A percentile compares a stretch with the other conserved stretches of the same genome.
Conservation (phyloP, 768 basidiomycete species). For the Russula dissimulans region DNA sequence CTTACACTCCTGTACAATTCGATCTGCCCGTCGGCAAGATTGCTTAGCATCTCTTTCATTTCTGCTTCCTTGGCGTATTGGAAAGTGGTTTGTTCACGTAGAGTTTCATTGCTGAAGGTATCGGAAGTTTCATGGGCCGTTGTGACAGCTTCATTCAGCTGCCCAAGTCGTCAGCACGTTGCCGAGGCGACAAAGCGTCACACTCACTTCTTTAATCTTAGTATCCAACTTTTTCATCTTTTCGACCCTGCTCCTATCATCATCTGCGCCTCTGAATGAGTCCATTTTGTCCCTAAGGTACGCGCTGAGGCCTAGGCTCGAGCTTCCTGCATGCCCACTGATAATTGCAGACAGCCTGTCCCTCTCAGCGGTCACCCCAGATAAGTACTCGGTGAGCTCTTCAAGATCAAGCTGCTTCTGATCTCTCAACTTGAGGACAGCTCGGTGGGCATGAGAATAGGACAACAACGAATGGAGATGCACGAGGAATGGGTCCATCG, state of each 20-base stretch:
- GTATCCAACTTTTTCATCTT: constrained; percentile 86
- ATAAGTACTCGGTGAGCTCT: constrained; percentile 90
- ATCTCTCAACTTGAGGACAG: constrained; percentile 91
- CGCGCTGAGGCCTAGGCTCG: constrained; percentile 73
- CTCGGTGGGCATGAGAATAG: constrained; percentile 89
- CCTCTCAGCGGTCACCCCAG: constrained; percentile 85
- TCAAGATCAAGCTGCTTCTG: constrained; percentile 99
- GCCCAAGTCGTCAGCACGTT: not conserved
- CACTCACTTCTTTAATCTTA: constrained; percentile 87
- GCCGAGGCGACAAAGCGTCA: not conserved
- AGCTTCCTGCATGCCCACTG: constrained; percentile 79
- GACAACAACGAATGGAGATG: constrained; percentile 87
- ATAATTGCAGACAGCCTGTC: constrained; percentile 87
- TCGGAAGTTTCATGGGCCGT: constrained; percentile 93
- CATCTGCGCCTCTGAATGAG: constrained; percentile 83
- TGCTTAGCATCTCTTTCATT: constrained; percentile 92
- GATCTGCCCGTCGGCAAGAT: constrained; percentile 89
- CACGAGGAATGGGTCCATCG: constrained; percentile 82
- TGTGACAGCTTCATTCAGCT: constrained; percentile 96
- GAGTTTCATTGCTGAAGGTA: constrained; percentile 91
- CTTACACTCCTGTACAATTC: constrained; percentile 83
- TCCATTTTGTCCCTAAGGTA: constrained; percentile 93
- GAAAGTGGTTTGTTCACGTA: constrained; percentile 85
- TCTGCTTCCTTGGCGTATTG: constrained; percentile 86
- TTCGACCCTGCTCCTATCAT: constrained; percentile 86